Evolutionary conservation across 352 stramenopile species (phyloP), one percentile per base, ranked within the genome.

Genomic region (Phytopythium chamaehyphon): DNA sequence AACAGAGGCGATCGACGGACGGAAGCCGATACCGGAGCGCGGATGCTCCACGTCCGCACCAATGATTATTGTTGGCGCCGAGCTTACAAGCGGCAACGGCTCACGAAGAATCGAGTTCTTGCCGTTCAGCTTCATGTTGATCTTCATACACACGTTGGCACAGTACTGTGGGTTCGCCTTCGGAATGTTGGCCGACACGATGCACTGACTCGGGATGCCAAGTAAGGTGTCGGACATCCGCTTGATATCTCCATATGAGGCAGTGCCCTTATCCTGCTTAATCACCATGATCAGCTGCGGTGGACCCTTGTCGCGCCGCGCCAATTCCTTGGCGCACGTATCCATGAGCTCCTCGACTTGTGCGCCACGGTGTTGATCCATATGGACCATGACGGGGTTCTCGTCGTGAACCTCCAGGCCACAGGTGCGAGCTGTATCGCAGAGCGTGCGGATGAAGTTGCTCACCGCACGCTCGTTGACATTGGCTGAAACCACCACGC

Each of bases 71-170:
- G 82, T 91, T 16, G 65, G 55, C 16, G 57, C 62, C 12, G 50
- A 57, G 10, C 51, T 72, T n/a, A 90, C 52, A 6, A 80, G 55
- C 16, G 71, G 63, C 18, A 88, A 61, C 3, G 57, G 57, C n/a
- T 81, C 67, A 24, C 59, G 44, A 24, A 89, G 26, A 8, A 79
- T 63, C 18, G 67, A 72, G 55, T 91, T 91, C 54, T 88, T 71
- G 12, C 80, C 80, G 18, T 67, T 71, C 23, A 93, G 61, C 63
- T 93, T 93, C 63, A 81, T 70, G 52, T 93, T 91, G 16, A 93
- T 79, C 56, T 90, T 86, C 15, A 88, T 50, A 11, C 69, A 75
- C 4, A 94, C 60, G 43, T 94, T 92, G 0, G 59, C 67, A 18
- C 70, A 73, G 55, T 90, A 92, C 54, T 86, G 73, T 0, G 59